Conservation (phyloP, 805 yeast species). For the Debaryomyces tyrocola region DNA sequence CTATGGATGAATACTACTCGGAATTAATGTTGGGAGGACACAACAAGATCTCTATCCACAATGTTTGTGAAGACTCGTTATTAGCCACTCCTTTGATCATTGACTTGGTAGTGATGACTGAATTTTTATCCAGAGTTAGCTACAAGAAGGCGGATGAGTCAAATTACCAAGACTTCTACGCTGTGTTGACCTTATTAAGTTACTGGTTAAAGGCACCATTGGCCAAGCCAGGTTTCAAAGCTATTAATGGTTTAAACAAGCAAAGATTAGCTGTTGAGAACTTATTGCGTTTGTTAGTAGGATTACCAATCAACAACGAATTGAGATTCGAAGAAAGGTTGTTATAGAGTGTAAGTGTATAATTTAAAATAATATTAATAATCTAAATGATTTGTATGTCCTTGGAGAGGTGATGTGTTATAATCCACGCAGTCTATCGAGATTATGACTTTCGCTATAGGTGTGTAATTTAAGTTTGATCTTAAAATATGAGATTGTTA, state of each 20-base stretch:
- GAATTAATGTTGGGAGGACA: conserved; percentile 98
- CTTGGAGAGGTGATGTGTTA: too few relatives aligned
- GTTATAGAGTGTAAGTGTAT: conserved; percentile 6
- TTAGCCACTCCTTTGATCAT: conserved; percentile 93
- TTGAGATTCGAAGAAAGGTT: conserved; percentile 93
- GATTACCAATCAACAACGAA: conserved; percentile 87
- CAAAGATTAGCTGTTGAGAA: conserved; percentile 93
- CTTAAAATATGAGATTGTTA: too few relatives aligned
- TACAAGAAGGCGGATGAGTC: conserved; percentile 59
- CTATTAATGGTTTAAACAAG: conserved; percentile 91
- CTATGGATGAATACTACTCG: conserved; percentile 97
- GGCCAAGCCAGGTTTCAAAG: conserved; percentile 84
- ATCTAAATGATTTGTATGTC: too few relatives aligned
- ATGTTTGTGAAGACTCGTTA: conserved; percentile 94
- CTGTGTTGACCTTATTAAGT: conserved; percentile 82
- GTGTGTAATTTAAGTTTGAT: too few relatives aligned
- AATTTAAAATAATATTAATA: too few relatives aligned
- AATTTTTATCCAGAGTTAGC: conserved; percentile 82
- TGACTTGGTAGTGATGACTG: conserved; percentile 87
- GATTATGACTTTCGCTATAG: too few relatives aligned
- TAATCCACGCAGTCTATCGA: too few relatives aligned
- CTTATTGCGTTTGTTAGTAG: conserved; percentile 84
- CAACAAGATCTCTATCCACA: conserved; percentile 89
- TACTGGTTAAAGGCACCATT: conserved; percentile 98
- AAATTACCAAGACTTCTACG: conserved; percentile 67